These are phyloP conservation scores for Suillus subaureus DNA, from an alignment of 768 basidiomycete genomes.

Conservation along the genomic window DNA sequence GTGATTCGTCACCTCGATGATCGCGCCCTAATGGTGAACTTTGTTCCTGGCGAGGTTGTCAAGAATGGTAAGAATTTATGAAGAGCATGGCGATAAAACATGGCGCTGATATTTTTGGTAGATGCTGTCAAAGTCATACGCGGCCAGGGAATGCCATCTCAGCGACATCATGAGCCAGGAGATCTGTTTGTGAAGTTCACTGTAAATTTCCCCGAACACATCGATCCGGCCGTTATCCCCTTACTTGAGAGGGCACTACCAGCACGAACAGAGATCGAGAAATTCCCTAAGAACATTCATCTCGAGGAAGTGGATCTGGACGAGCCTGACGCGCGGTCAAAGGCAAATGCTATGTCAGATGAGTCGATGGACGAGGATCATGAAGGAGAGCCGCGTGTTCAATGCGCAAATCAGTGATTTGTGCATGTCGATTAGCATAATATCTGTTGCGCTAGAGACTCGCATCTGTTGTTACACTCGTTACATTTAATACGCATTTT, in stretches of 20 bases:
- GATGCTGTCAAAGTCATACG: slow-evolving; percentile 89
- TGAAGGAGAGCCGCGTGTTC: slow-evolving; percentile 86
- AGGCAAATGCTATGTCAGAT: slow-evolving; percentile 52
- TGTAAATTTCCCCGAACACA: slow-evolving; percentile 86
- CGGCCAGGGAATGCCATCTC: slow-evolving; percentile 98
- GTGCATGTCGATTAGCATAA: slow-evolving; percentile 9
- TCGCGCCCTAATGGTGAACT: slow-evolving; percentile 78
- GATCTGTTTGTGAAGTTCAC: slow-evolving; percentile 87
- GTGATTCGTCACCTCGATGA: slow-evolving; percentile 93
- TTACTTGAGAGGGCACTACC: slow-evolving; percentile 87
- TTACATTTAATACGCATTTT: slow-evolving; percentile 30
- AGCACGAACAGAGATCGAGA: slow-evolving; percentile 66
- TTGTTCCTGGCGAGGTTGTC: slow-evolving; percentile 88
- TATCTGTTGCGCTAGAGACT: slow-evolving; percentile 30
- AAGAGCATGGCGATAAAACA: background rate
- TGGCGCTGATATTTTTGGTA: slow-evolving; percentile 29
- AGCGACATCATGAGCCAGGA: slow-evolving; percentile 95
- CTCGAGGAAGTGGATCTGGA: slow-evolving; percentile 86
- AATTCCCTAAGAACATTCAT: slow-evolving; percentile 63
- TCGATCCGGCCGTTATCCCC: slow-evolving; percentile 67
- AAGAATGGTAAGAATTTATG: slow-evolving; percentile 73
- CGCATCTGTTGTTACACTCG: slow-evolving; percentile 31
- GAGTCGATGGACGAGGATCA: slow-evolving; percentile 94
- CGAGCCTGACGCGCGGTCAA: slow-evolving; percentile 66
- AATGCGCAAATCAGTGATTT: slow-evolving; percentile 88